Percentiles rank a stretch among this genome's conserved stretches.
phyloP scores from a whole-genome alignment of 148 eudicot genomes.

The Spergularia marina region DNA sequence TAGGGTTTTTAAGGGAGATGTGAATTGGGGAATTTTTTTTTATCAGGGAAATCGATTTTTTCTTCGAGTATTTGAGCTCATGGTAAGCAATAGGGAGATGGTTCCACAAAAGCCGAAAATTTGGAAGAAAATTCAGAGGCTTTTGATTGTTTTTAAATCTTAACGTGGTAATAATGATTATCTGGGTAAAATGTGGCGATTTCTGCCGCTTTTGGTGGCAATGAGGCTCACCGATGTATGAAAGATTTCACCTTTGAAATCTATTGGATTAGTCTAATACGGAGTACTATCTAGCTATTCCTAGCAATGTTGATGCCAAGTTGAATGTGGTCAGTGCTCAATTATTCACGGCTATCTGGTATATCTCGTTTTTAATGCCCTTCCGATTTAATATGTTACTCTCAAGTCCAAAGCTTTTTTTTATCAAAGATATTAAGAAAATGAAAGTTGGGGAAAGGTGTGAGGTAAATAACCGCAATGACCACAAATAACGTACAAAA shows the following conservation, averaged over 20 bases:
- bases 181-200: background rate
- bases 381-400: too few relatives aligned
- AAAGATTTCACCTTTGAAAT: background rate
- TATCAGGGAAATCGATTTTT: too few relatives aligned
- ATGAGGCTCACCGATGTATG: background rate
- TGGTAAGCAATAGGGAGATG: background rate
- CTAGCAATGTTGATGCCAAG: background rate
- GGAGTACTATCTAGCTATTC: background rate
- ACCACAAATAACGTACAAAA: too few relatives aligned
- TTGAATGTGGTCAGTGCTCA: background rate
- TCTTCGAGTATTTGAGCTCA: too few relatives aligned
- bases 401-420: too few relatives aligned
- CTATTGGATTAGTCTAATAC: background rate
- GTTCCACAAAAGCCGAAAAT: too few relatives aligned
- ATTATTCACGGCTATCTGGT: background rate
- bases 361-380: background rate
- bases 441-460: too few relatives aligned
- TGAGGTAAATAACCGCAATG: too few relatives aligned
- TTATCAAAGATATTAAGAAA: too few relatives aligned
- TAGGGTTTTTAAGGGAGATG: too few relatives aligned
- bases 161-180: background rate
- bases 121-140: background rate
- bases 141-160: background rate
- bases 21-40: too few relatives aligned
- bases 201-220: background rate